Conservation (phyloP, 2,329 filamentous ascomycete genomes). For the Fusarium haematococcum region DNA sequence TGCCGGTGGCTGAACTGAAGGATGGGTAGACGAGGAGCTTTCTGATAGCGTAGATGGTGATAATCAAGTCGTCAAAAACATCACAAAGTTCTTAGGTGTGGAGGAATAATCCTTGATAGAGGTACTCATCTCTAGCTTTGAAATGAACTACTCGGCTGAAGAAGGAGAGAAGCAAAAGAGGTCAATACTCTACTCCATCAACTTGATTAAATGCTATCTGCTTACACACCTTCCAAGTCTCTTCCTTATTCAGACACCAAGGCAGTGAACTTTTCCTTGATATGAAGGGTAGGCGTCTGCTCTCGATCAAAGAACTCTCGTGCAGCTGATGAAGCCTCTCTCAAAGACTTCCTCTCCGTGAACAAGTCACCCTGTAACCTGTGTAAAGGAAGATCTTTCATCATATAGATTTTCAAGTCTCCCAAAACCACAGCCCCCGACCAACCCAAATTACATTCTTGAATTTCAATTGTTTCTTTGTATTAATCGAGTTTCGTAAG, state of each 20-base stretch:
- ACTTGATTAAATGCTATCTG: no score
- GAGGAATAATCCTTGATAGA: neutral
- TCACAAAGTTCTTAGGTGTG: neutral
- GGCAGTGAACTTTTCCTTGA: neutral
- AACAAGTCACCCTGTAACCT: neutral
- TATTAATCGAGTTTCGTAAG: neutral
- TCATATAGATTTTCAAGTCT: neutral
- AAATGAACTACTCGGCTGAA: neutral
- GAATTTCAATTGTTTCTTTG: neutral
- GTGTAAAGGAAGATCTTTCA: neutral
- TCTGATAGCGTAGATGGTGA: neutral
- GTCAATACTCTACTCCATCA: no score
- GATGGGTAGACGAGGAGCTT: neutral
- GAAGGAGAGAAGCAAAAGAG: neutral
- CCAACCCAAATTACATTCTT: neutral
- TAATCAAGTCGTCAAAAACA: neutral
- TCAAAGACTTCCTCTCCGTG: neutral
- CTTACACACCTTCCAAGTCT: neutral
- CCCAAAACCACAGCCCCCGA: neutral
- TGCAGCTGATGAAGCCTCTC: neutral
- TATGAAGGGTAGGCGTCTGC: neutral
- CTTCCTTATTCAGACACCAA: neutral
- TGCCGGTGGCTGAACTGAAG: neutral
- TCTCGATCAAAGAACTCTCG: neutral
- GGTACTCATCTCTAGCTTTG: neutral